Percentiles rank a stretch among this genome's conserved stretches.
Conservation (phyloP, 306 rosid species). For the Datisca glomerata region DNA sequence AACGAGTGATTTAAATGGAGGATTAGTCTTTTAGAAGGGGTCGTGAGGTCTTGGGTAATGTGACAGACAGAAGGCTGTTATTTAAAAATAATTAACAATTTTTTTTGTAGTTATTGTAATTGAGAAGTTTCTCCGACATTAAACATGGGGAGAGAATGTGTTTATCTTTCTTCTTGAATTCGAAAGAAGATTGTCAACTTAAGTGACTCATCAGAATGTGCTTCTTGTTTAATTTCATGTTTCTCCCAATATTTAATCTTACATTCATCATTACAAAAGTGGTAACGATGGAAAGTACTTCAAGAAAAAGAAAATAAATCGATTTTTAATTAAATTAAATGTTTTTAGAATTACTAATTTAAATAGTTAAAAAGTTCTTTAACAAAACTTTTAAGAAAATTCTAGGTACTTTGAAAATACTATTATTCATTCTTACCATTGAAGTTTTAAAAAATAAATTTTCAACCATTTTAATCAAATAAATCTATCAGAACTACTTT, state of each 20-base stretch:
- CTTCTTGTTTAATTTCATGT: not conserved
- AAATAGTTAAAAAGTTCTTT: too few relatives aligned
- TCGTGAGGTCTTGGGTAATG: conserved; percentile 41
- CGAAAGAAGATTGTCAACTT: conserved; percentile 23
- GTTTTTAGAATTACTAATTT: too few relatives aligned
- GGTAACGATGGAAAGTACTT: too few relatives aligned
- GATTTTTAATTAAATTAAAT: too few relatives aligned
- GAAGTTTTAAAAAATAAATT: too few relatives aligned
- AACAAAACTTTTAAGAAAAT: too few relatives aligned
- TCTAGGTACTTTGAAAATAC: too few relatives aligned
- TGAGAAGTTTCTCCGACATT: conserved; percentile 65
- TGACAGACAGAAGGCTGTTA: conserved; percentile 39
- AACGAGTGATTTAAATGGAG: not conserved
- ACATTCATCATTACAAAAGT: not conserved
- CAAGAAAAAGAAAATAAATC: too few relatives aligned
- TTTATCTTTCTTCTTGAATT: conserved; percentile 7
- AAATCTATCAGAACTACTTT: too few relatives aligned
- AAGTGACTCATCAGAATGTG: conserved; percentile 5
- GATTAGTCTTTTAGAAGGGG: conserved; percentile 16
- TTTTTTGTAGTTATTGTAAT: conserved; percentile 42
- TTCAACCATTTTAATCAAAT: too few relatives aligned
- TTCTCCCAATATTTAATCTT: not conserved
- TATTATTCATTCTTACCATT: too few relatives aligned
- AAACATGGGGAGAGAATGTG: conserved; percentile 87
- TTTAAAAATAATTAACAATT: conserved; percentile 31